Evolutionary conservation across 345 rosid species (phyloP).

Genomic region (Eucalyptus regnans): DNA sequence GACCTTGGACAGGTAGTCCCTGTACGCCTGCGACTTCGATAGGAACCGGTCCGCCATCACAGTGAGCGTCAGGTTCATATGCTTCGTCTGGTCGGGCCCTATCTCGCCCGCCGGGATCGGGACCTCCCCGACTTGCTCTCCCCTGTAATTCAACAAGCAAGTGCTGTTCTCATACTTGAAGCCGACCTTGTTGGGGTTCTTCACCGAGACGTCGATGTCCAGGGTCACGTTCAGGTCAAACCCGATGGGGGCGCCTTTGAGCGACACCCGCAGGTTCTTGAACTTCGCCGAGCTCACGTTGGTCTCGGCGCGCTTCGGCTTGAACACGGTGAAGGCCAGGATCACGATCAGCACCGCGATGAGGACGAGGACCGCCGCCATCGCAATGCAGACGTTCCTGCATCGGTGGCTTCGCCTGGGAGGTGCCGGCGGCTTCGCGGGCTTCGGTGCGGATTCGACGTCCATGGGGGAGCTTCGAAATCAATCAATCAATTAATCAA

Average conservation of each 20-base stretch:
- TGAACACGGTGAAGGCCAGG: slow-evolving; percentile 61
- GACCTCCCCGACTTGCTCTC: slow-evolving; percentile 40
- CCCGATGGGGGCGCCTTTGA: slow-evolving; percentile 4
- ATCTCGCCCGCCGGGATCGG: slow-evolving; percentile 55
- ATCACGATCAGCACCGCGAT: slow-evolving; percentile 28
- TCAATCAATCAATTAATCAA: fast-evolving
- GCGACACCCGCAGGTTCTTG: slow-evolving; percentile 7
- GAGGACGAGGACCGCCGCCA: not conserved
- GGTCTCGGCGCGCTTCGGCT: slow-evolving; percentile 41
- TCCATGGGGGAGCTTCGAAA: not conserved
- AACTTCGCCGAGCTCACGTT: slow-evolving; percentile 35
- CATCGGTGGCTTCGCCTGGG: not conserved
- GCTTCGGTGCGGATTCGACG: not conserved
- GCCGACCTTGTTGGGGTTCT: slow-evolving; percentile 65
- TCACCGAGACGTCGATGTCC: slow-evolving; percentile 32
- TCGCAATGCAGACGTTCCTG: slow-evolving; percentile 24
- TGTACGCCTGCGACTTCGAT: slow-evolving; percentile 9
- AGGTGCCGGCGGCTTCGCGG: not conserved
- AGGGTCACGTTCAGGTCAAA: slow-evolving; percentile 40
- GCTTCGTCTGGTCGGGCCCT: slow-evolving; percentile 19
- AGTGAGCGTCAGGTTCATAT: slow-evolving; percentile 48
- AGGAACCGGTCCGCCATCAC: slow-evolving; percentile 59
- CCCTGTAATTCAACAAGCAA: slow-evolving; percentile 50
- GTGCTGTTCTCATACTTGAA: slow-evolving; percentile 32
- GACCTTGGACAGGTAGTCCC: slow-evolving; percentile 23